phyloP scores from a whole-genome alignment of 2,329 filamentous ascomycete genomes.

The Paecilomyces sp. region DNA sequence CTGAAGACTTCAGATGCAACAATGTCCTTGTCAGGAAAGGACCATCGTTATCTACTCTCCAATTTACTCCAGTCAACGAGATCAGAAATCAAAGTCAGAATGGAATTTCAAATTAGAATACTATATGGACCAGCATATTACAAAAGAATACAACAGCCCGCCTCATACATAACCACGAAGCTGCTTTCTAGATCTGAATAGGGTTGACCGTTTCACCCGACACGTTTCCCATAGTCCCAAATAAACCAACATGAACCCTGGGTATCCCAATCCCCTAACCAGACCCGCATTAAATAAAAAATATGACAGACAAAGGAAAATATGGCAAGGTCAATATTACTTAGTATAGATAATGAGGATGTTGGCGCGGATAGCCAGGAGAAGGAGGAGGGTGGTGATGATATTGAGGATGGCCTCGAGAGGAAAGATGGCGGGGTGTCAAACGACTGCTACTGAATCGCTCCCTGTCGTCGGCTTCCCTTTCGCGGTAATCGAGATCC shows the following conservation, averaged over 20 bases:
- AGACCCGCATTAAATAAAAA: background rate
- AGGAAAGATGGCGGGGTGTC: background rate
- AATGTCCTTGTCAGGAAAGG: too few relatives aligned
- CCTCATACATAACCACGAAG: background rate
- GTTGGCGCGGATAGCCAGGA: background rate
- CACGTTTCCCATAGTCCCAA: background rate
- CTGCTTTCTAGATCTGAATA: background rate
- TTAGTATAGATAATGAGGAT: background rate
- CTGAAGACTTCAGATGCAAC: too few relatives aligned
- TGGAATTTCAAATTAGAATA: background rate
- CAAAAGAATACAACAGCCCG: background rate
- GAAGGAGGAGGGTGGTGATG: background rate
- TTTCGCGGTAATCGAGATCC: slow-evolving; percentile 4
- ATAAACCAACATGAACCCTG: background rate
- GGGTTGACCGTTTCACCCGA: background rate
- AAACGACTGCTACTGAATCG: background rate
- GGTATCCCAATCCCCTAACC: background rate
- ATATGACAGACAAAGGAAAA: background rate
- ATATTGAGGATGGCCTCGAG: background rate
- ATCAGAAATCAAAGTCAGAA: background rate
- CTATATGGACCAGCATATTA: background rate
- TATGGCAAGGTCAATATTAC: background rate
- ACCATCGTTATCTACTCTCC: too few relatives aligned
- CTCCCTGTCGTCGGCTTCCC: background rate
- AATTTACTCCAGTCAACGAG: background rate